These are phyloP conservation scores for Myxozyma mucilagina DNA, from an alignment of 805 yeast genomes.

Conservation along the genomic window DNA sequence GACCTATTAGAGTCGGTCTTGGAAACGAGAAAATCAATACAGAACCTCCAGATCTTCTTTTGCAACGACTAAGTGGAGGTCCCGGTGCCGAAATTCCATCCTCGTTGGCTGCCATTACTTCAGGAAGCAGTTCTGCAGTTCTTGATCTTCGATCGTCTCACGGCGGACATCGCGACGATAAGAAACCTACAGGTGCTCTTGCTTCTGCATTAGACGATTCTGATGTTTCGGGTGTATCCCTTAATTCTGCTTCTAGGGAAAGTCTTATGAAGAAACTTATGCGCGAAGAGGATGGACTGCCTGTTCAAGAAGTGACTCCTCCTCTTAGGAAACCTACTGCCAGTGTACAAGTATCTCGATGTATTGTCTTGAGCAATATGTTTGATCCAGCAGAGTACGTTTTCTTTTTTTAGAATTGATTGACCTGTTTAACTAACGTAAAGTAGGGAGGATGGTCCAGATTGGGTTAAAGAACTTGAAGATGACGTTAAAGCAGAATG, in stretches of 20 bases:
- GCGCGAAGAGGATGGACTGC: constrained; percentile 37
- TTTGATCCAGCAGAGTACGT: constrained; percentile 39
- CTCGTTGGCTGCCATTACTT: background rate
- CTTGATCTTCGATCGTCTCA: constrained; percentile 8
- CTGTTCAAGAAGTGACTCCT: constrained; percentile 15
- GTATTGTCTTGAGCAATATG: constrained; percentile 39
- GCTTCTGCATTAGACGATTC: constrained; percentile 33
- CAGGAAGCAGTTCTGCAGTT: background rate
- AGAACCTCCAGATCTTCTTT: constrained; percentile 27
- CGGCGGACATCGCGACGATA: constrained; percentile 23
- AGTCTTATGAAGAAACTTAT: constrained; percentile 39
- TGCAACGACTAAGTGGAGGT: constrained; percentile 24
- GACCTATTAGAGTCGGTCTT: constrained; percentile 37
- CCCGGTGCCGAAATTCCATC: constrained; percentile 17
- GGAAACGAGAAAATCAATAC: constrained; percentile 33
- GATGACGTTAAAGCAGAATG: constrained; percentile 43
- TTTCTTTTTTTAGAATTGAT: background rate
- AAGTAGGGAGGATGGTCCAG: constrained; percentile 38
- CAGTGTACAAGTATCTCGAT: constrained; percentile 33
- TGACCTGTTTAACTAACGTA: background rate
- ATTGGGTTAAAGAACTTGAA: constrained; percentile 41
- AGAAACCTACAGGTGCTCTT: constrained; percentile 27
- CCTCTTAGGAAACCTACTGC: constrained; percentile 5
- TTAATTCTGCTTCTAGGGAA: constrained; percentile 35
- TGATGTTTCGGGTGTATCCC: constrained; percentile 32